Evolutionary conservation across 2,329 filamentous ascomycete genomes (phyloP).

Genomic region (Epichloe sp.): DNA sequence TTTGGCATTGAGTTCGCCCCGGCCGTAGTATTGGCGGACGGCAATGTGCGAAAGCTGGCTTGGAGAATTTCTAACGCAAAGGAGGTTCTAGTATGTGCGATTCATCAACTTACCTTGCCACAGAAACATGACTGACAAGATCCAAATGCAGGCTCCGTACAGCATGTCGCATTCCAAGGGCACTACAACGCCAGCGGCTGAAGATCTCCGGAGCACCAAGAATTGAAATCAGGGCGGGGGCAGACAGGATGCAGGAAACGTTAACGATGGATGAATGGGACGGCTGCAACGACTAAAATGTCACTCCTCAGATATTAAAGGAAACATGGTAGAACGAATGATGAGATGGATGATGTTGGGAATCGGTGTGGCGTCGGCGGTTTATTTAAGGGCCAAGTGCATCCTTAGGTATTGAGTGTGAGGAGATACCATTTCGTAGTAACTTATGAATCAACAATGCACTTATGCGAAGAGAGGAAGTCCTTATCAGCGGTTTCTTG

Average conservation of each 20-base stretch:
- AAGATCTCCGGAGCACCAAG: slow-evolving; percentile 23
- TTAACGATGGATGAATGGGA: background rate
- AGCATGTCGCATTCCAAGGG: slow-evolving; percentile 56
- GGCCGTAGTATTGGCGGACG: slow-evolving; percentile 83
- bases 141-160: slow-evolving; percentile 47
- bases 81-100: slow-evolving; percentile 65
- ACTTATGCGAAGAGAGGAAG: too few species aligned
- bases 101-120: background rate
- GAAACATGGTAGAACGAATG: too few species aligned
- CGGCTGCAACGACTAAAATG: background rate
- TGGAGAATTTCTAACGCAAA: slow-evolving; percentile 96
- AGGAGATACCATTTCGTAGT: background rate
- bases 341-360: background rate
- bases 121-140: background rate
- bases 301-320: too few species aligned
- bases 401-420: background rate
- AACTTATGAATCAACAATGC: too few species aligned
- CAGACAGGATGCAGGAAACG: background rate
- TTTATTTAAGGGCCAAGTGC: background rate
- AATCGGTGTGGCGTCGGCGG: background rate
- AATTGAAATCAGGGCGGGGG: background rate
- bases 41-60: slow-evolving; percentile 77
- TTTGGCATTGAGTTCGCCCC: slow-evolving; percentile 93
- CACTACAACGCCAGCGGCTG: slow-evolving; percentile 42
- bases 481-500: too few species aligned